Conservation (phyloP, 148 eudicot species). For the Rhododendron griersonianum region DNA sequence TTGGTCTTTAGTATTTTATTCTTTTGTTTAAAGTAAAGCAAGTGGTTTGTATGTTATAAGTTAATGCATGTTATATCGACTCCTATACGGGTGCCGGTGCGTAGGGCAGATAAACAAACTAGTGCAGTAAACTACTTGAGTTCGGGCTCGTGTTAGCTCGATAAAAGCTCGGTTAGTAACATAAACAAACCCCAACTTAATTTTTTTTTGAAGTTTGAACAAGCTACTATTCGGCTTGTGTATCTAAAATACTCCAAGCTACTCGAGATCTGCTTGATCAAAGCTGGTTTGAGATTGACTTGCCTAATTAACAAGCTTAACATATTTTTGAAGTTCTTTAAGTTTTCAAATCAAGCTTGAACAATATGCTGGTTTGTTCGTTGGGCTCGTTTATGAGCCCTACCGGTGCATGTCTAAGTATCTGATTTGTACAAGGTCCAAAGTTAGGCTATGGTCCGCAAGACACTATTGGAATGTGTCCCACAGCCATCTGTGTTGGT, state of each 20-base stretch:
- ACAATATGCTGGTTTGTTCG: not conserved
- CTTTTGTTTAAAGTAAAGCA: not conserved
- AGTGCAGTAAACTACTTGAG: not conserved
- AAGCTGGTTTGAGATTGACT: not conserved
- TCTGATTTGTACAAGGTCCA: not conserved
- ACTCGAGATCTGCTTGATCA: not conserved
- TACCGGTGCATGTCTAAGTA: not conserved
- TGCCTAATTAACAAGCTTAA: not conserved
- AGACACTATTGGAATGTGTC: not conserved
- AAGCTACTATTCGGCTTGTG: not conserved
- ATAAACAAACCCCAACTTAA: not conserved
- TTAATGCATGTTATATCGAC: not conserved
- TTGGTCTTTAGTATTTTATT: not conserved
- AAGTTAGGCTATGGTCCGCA: not conserved
- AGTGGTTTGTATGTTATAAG: constrained; percentile 4
- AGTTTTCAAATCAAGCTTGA: not conserved
- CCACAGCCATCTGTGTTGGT: no score
- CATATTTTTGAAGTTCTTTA: not conserved
- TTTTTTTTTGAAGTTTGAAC: not conserved
- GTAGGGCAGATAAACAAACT: not conserved
- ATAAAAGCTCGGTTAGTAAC: not conserved
- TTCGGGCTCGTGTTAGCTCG: not conserved
- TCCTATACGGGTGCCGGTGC: not conserved
- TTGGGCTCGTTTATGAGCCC: not conserved
- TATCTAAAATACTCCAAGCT: not conserved